Percentiles rank a stretch among this genome's conserved stretches.
phyloP scores from a whole-genome alignment of 2,329 filamentous ascomycete species.

The Mycogone perniciosa region DNA sequence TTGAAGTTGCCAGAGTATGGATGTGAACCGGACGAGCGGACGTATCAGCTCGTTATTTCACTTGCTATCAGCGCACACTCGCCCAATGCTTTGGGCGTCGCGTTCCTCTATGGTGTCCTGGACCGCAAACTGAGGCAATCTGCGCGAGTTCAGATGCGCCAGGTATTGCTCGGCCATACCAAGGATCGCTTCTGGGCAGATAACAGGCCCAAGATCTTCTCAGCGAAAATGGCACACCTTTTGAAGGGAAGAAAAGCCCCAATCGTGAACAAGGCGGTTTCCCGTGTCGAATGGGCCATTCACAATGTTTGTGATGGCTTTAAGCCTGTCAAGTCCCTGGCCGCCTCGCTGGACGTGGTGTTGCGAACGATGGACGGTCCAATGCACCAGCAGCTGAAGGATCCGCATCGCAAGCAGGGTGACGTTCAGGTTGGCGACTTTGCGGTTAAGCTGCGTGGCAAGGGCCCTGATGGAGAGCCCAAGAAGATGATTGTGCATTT shows the following conservation, averaged over 20 bases:
- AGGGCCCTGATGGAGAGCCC: neutral
- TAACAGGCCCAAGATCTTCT: slow-evolving; percentile 24
- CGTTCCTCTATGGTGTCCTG: slow-evolving; percentile 29
- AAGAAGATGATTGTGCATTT: slow-evolving; percentile 9
- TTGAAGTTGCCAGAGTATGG: slow-evolving; percentile 17
- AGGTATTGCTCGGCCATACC: slow-evolving; percentile 22
- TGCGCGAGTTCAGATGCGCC: slow-evolving; percentile 20
- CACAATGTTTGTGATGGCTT: slow-evolving; percentile 24
- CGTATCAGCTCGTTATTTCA: slow-evolving; percentile 33
- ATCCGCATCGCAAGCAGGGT: neutral
- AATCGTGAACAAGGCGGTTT: slow-evolving; percentile 14
- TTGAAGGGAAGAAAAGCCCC: neutral
- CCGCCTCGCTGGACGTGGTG: slow-evolving; percentile 20
- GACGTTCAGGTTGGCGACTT: neutral
- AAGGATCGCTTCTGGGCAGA: slow-evolving; percentile 22
- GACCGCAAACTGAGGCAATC: slow-evolving; percentile 23
- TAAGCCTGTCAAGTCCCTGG: slow-evolving; percentile 23
- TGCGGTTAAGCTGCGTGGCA: slow-evolving; percentile 11
- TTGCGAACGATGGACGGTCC: slow-evolving; percentile 22
- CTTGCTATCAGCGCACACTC: slow-evolving; percentile 29
- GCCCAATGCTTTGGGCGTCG: slow-evolving; percentile 23
- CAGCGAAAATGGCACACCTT: slow-evolving; percentile 20
- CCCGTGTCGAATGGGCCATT: slow-evolving; percentile 26
- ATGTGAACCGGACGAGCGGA: slow-evolving; percentile 23
- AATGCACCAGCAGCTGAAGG: slow-evolving; percentile 19